Evolutionary conservation across 176 grass and related monocot species (phyloP).

Genomic region (Hyparrhenia diplandra): DNA sequence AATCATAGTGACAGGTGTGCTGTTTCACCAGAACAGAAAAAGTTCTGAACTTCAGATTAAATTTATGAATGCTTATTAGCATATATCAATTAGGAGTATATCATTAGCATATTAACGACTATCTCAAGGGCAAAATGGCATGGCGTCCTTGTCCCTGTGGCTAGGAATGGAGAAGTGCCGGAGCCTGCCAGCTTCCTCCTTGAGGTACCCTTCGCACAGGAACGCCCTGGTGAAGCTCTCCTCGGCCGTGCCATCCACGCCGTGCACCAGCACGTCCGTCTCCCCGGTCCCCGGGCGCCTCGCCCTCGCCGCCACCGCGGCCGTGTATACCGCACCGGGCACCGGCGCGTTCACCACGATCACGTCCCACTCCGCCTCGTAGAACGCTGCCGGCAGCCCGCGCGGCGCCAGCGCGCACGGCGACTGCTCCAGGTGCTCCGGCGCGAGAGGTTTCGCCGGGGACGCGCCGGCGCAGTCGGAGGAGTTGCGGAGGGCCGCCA

Average conservation of each 20-base stretch:
- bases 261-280: constrained; percentile 65
- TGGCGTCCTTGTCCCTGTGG: constrained; percentile 35
- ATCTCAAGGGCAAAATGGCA: constrained; percentile 61
- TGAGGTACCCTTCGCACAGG: constrained; percentile 58
- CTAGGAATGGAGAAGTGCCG: constrained; percentile 63
- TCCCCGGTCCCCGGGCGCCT: constrained; percentile 29
- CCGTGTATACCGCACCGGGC: constrained; percentile 52
- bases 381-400: constrained; percentile 48
- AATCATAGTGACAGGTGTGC: not conserved
- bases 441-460: not conserved
- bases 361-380: constrained; percentile 73
- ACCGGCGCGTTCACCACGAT: constrained; percentile 54
- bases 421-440: constrained; percentile 28
- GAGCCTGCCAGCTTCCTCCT: constrained; percentile 53
- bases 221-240: constrained; percentile 45
- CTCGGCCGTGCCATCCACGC: constrained; percentile 41
- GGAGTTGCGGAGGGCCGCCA: constrained; percentile 20
- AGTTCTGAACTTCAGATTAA: not conserved
- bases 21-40: not conserved
- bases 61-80: not conserved
- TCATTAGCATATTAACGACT: not conserved
- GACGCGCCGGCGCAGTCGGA: constrained; percentile 13
- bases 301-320: constrained; percentile 42
- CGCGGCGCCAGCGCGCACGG: constrained; percentile 51
- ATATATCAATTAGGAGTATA: not conserved